These are phyloP conservation scores for Sporothrix curviconia DNA, from an alignment of 2,329 filamentous ascomycete genomes.

Conservation along the genomic window DNA sequence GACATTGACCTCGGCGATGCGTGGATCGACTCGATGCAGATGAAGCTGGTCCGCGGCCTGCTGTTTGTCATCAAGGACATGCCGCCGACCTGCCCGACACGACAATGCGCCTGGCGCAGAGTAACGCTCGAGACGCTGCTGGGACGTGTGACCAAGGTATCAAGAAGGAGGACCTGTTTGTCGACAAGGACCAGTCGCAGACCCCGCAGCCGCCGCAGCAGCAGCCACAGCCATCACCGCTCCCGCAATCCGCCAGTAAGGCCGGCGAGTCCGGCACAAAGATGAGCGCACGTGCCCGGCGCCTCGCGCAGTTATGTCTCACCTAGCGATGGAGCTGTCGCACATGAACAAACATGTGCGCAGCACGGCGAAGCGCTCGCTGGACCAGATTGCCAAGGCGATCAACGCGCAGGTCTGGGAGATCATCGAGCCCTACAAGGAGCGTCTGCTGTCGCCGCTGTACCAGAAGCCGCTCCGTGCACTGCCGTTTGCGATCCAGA, in stretches of 20 bases:
- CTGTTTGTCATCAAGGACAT: constrained; percentile 99
- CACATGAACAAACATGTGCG: constrained; percentile 96
- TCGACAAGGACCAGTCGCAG: background rate
- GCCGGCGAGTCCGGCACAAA: background rate
- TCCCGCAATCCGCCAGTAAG: background rate
- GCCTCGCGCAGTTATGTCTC: constrained; percentile 64
- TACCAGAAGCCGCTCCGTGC: constrained; percentile 92
- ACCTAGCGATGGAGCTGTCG: constrained; percentile 82
- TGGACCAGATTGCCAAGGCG: constrained; percentile 74
- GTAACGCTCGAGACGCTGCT: constrained; percentile 76
- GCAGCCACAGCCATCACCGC: background rate
- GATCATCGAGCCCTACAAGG: constrained; percentile 81
- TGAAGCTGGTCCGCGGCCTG: constrained; percentile 83
- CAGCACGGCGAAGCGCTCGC: constrained; percentile 72
- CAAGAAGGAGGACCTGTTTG: constrained; percentile 63
- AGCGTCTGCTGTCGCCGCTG: constrained; percentile 81
- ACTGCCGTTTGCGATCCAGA: constrained; percentile 88
- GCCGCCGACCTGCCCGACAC: constrained; percentile 85
- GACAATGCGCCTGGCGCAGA: constrained; percentile 75
- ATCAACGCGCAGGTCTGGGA: constrained; percentile 77
- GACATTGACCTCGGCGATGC: constrained; percentile 75
- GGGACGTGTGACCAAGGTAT: constrained; percentile 69
- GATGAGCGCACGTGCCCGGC: constrained; percentile 30
- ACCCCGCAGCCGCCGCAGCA: background rate
- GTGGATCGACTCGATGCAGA: constrained; percentile 77